These are phyloP conservation scores for Huntiella bhutanensis DNA, from an alignment of 2,329 filamentous ascomycete genomes.

Conservation along the genomic window DNA sequence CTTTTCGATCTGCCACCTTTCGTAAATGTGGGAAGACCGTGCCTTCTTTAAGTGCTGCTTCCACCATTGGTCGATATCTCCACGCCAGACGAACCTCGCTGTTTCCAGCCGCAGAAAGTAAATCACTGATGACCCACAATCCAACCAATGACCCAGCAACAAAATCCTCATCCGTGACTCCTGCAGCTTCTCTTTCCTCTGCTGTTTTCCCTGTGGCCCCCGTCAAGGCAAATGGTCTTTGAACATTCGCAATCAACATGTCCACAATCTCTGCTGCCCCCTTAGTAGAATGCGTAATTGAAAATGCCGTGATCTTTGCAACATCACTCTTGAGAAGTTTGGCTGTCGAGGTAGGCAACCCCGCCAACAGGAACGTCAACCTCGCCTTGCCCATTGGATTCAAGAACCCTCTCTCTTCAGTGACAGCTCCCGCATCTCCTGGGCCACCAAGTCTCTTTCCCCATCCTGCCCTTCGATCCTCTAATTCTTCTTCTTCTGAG, in stretches of 20 bases:
- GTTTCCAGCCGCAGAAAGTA: slow-evolving; percentile 58
- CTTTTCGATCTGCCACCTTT: slow-evolving; percentile 47
- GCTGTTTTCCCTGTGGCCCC: slow-evolving; percentile 33
- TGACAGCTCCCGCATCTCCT: not conserved
- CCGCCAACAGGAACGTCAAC: slow-evolving; percentile 63
- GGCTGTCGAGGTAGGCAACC: slow-evolving; percentile 57
- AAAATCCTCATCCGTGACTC: slow-evolving; percentile 28
- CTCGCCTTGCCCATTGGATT: slow-evolving; percentile 72
- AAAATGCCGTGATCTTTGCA: slow-evolving; percentile 70
- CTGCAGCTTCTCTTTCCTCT: not conserved
- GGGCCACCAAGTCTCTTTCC: slow-evolving; percentile 18
- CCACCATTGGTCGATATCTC: slow-evolving; percentile 69
- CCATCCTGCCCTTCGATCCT: slow-evolving; percentile 52
- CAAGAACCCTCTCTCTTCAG: slow-evolving; percentile 32
- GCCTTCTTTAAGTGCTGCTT: slow-evolving; percentile 46
- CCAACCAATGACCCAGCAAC: slow-evolving; percentile 61
- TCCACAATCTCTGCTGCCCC: slow-evolving; percentile 86
- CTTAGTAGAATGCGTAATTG: slow-evolving; percentile 66
- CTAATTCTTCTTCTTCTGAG: slow-evolving; percentile 44
- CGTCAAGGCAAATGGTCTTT: slow-evolving; percentile 55
- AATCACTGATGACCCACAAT: slow-evolving; percentile 59
- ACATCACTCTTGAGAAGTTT: slow-evolving; percentile 70
- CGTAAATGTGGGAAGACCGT: slow-evolving; percentile 61
- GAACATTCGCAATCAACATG: slow-evolving; percentile 65
- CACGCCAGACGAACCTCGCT: slow-evolving; percentile 68